Base-by-base conservation (phyloP, 2,329 filamentous ascomycete species). In the Talaromyces sp. region DNA sequence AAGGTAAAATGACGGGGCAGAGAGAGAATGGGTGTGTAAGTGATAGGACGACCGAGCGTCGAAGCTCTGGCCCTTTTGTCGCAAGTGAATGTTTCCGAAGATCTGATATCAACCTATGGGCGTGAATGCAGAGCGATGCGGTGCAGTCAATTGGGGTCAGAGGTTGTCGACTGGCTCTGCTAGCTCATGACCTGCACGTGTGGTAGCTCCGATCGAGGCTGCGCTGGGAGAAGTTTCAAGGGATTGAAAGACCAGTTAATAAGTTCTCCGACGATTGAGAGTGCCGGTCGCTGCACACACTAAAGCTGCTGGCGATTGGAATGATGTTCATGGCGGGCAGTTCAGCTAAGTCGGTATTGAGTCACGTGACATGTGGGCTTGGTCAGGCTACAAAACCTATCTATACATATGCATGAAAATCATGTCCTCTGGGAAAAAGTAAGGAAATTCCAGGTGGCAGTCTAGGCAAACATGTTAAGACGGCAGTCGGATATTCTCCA, bases 271-370 rank as follows among this genome's bases (percentile, higher is more conserved):
- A 44, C 11, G 13, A 24, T 17, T 19, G 40, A 11, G 37, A 47
- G 22, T 32, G 47, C 52, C 56, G 50, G 45, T 51, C 46, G 47
- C 33, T 49, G 52, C 52, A 49, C 53, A 48, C 55, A 47, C 48
- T 49, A 33, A 48, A 49, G 51, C 47, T 54, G 44, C 55, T 54
- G 47, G 39, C 41, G 49, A 57, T 45, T 52, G 33, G 41, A 46
- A 41, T 27, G 13, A 24, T n/a, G 13, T 30, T 47, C 45, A 33
- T 32, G 36, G 35, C 36, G 36, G 46, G 46, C 46, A 41, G 19
- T 41, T 36, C 24, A 39, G 29, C 24, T 29, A 17, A 46, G 2
- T 33, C 13, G 30, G 32, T 22, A 10, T 35, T 9, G 2, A 7
- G 14, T 36, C 43, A 46, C 10, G 43, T 46, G 43, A 35, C 16